Conservation (phyloP, 371 early-diverging fungal species). For the Gilbertella persicaria region DNA sequence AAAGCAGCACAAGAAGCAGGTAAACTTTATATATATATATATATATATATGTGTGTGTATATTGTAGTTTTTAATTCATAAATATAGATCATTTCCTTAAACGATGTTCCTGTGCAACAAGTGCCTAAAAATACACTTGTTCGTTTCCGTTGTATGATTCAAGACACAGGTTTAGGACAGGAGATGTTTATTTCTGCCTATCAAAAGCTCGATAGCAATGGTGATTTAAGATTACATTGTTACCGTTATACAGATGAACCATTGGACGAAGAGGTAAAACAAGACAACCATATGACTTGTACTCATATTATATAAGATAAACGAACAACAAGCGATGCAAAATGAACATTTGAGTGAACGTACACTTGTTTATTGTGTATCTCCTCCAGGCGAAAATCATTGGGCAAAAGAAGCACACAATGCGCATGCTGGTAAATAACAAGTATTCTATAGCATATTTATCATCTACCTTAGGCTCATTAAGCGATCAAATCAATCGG, state of each 20-base stretch:
- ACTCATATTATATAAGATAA: neutral
- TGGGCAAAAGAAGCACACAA: conserved; percentile 44
- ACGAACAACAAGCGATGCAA: conserved; percentile 14
- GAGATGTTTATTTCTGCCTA: conserved; percentile 59
- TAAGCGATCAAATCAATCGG: conserved; percentile 12
- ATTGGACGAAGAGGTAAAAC: conserved; percentile 26
- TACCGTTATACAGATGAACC: conserved; percentile 46
- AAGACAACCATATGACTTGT: too few relatives aligned
- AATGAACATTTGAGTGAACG: conserved; percentile 42
- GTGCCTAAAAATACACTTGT: conserved; percentile 55
- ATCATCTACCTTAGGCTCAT: conserved; percentile 4
- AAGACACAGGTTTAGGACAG: conserved; percentile 66
- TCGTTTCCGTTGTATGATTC: conserved; percentile 69
- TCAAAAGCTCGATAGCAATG: conserved; percentile 27
- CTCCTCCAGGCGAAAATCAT: conserved; percentile 61
- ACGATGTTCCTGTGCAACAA: conserved; percentile 36
- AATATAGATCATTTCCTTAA: conserved; percentile 53
- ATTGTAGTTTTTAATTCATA: neutral
- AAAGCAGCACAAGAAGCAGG: conserved; percentile 19
- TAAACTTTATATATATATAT: conserved; percentile 1
- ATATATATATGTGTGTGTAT: neutral
- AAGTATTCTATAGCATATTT: neutral
- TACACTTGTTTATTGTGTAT: conserved; percentile 56
- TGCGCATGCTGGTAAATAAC: conserved; percentile 5
- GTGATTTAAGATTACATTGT: conserved; percentile 24